Evolutionary conservation across 2,329 filamentous ascomycete species (phyloP), one percentile per base, ranked within the genome.

Genomic region (Pseudogymnoascus sp.): DNA sequence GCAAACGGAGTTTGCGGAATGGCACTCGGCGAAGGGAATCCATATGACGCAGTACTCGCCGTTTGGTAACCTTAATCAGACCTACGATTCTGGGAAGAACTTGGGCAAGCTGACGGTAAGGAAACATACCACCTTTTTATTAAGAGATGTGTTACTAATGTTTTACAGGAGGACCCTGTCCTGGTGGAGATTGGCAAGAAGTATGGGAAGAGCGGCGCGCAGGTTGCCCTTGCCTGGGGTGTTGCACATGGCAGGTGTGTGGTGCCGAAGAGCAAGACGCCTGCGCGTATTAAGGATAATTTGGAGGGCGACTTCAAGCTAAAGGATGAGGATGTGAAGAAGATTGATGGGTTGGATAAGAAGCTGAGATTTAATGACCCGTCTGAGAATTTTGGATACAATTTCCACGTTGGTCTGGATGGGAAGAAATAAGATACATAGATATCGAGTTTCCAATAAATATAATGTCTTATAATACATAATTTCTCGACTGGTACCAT

Each of bases 301-400:
- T 83, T 86, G 70, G 78, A 85, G 71, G 80, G 82, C 66, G 82
- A 85, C 70, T 89, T 89, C 72, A 80, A 82, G 69, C 76, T 89
- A 26, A 78, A 79, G 1, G 68, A 71, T 0, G 81, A 81, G 61
- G 86, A 89, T 68, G 73, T 88, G 68, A 73, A 81, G 70, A 82
- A 80, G 74, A 81, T 73, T 60, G 66, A 64, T 59, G 53, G 60
- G 14, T 75, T 87, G 19, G 83, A 88, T 70, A 84, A 81, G 74
- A 86, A 86, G 73, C 53, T 85, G 67, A 76, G 85, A 44, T 86
- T 87, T 70, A 87, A 86, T 63, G 84, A 87, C 70, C 79, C 83
- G 4, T 81, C 78, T 47, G 74, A 70, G 6, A 75, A 74, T 21
- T 87, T 87, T 74, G 79, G 82, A 2, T 83, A 80, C 72, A 75